A percentile compares a stretch with the other conserved stretches of the same genome.
Conservation (phyloP, 306 rosid genomes). For the Fragaria iinumae region DNA sequence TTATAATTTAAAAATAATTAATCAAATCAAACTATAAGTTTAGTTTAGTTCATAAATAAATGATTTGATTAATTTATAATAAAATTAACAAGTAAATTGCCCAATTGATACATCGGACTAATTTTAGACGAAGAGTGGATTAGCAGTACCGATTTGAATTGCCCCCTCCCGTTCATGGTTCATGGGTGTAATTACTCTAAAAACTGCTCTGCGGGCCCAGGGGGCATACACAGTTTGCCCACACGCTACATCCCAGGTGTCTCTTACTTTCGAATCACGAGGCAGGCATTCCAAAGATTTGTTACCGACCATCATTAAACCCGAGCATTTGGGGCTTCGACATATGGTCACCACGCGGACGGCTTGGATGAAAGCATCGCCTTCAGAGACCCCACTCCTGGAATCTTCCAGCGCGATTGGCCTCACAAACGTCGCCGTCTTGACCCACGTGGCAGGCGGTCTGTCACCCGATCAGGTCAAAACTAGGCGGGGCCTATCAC, state of each 20-base stretch:
- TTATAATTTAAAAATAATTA: no score
- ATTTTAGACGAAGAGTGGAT: no score
- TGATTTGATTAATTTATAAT: no score
- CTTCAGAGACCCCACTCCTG: constrained; percentile 17
- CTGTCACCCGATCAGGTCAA: not conserved
- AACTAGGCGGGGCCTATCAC: not conserved
- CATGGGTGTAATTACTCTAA: no score
- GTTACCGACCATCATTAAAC: constrained; percentile 29
- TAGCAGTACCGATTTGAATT: no score
- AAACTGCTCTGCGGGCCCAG: no score
- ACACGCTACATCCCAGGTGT: constrained; percentile 2
- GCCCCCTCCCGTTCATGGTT: no score
- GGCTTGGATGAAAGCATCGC: constrained; percentile 22
- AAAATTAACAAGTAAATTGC: no score
- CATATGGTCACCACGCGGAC: constrained; percentile 29
- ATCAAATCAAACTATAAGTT: no score
- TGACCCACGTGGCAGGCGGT: constrained; percentile 29
- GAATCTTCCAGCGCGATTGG: constrained; percentile 31
- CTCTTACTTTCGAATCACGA: constrained; percentile 10
- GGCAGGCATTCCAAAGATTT: constrained; percentile 16
- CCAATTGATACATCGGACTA: no score
- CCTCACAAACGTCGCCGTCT: constrained; percentile 27
- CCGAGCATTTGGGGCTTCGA: not conserved
- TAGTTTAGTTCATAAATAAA: no score
- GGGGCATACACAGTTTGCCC: not conserved